Evolutionary conservation across 2,329 filamentous ascomycete genomes (phyloP), one percentile per base, ranked within the genome.

Genomic region (Orbilia oligospora): DNA sequence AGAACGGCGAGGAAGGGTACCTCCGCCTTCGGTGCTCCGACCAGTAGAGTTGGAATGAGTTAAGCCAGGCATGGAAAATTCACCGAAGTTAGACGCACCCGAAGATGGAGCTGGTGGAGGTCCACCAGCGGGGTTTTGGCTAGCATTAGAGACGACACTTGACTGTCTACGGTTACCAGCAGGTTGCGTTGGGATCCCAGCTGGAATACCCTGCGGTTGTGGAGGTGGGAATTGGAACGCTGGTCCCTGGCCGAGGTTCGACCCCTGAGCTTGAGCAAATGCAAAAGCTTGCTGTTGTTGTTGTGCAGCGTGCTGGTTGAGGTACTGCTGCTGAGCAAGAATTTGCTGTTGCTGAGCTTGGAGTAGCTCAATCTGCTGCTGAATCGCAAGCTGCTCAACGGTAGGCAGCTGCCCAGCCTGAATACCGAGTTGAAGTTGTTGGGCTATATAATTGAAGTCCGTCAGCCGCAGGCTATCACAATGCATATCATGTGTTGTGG

Each of bases 341-440:
- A 98, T 97, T 85, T 97, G 94, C 85, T 98, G 94, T 85, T 98
- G 96, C 85, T 98, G 96, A 85, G 97, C 94, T 87, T 98, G 95
- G 83, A 98, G 89, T 84, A 97, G 89, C 86, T 98, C 95, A 84
- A 98, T 97, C 86, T 98, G 95, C 87, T 97, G 95, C 87, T 97
- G 94, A 84, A 98, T 94, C 84, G 93, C 93, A 84, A 97, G 90
- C 89, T 97, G 94, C 88, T 97, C 95, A 93, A 97, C 94, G 97
- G 83, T 61, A 80, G 69, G 72, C 76, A 72, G 72, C 81, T 82
- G 83, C 84, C 81, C 82, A 81, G 68, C 72, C 68, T 80, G 63
- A 56, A 81, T 80, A 33, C 61, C 67, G 44, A 69, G 64, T 65
- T 71, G 71, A 65, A 80, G 81, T 77, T 68, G 72, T 73, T 36